These are phyloP conservation scores for Sanghuangporus weigelae DNA, from an alignment of 1,284 basidiomycete genomes.

Conservation along the genomic window DNA sequence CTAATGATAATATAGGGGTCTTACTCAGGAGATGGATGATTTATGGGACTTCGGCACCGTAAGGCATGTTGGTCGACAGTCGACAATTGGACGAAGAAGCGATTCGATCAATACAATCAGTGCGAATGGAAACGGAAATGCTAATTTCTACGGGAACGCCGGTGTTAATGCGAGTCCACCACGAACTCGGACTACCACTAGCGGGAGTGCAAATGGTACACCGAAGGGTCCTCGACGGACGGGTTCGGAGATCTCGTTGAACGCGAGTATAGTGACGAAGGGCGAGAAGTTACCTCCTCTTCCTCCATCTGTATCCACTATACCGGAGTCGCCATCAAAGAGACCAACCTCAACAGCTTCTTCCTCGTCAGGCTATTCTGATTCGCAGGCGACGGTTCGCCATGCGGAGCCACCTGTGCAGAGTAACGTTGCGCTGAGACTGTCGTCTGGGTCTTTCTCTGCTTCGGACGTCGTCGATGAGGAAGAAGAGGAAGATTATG, in stretches of 20 bases:
- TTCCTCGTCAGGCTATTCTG: slow-evolving; percentile 32
- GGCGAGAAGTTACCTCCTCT: slow-evolving; percentile 53
- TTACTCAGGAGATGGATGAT: slow-evolving; percentile 68
- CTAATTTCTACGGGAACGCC: slow-evolving; percentile 6
- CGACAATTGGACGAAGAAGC: slow-evolving; percentile 55
- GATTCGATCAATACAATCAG: slow-evolving; percentile 20
- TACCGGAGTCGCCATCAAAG: background rate
- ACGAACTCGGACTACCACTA: slow-evolving; percentile 10
- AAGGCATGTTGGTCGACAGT: slow-evolving; percentile 52
- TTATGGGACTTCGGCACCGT: slow-evolving; percentile 95
- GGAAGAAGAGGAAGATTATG: slow-evolving; percentile 48
- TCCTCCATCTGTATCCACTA: slow-evolving; percentile 33
- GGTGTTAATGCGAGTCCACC: slow-evolving; percentile 2
- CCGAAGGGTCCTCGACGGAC: slow-evolving; percentile 28
- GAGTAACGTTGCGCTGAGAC: slow-evolving; percentile 45
- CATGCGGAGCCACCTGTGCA: slow-evolving; percentile 34
- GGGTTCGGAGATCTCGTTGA: slow-evolving; percentile 48
- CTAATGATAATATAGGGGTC: slow-evolving; percentile 34
- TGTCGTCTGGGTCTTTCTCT: slow-evolving; percentile 21
- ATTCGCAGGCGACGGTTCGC: slow-evolving; percentile 61
- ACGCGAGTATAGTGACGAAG: slow-evolving; percentile 45
- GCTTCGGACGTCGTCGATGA: slow-evolving; percentile 29
- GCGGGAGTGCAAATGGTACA: slow-evolving; percentile 21
- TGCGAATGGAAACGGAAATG: slow-evolving; percentile 11
- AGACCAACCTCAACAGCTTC: slow-evolving; percentile 32